Conservation (phyloP, 805 yeast genomes). For the Starmerella apis region DNA sequence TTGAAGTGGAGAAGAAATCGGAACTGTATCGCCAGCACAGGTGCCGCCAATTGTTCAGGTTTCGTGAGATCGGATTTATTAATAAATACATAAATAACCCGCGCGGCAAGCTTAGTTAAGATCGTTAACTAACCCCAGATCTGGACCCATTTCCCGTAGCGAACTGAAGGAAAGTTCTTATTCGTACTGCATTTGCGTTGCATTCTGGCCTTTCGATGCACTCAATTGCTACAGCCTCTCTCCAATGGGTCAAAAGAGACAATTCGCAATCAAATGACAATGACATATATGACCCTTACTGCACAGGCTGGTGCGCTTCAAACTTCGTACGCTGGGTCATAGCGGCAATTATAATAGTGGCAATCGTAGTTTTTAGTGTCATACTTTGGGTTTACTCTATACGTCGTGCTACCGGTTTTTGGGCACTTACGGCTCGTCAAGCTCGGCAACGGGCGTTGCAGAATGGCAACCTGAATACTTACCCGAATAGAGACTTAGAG, state of each 20-base stretch:
- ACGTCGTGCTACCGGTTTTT: conserved; percentile 6
- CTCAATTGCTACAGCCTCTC: neutral
- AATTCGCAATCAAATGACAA: neutral
- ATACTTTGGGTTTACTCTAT: neutral
- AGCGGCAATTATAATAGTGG: conserved; percentile 4
- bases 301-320: conserved; percentile 3
- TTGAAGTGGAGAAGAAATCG: neutral
- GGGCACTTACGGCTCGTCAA: conserved; percentile 1
- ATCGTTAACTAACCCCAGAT: neutral
- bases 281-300: neutral
- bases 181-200: neutral
- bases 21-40: neutral
- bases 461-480: neutral
- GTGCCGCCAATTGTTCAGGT: neutral
- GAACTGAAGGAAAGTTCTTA: neutral
- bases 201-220: neutral
- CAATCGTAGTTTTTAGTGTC: neutral
- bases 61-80: neutral
- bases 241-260: neutral
- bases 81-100: neutral
- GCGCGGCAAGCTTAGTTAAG: neutral
- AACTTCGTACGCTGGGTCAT: conserved; percentile 10
- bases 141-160: neutral
- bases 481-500: neutral
- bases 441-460: neutral